Conservation (phyloP, 2,329 filamentous ascomycete genomes). For the Penicillium sp. region DNA sequence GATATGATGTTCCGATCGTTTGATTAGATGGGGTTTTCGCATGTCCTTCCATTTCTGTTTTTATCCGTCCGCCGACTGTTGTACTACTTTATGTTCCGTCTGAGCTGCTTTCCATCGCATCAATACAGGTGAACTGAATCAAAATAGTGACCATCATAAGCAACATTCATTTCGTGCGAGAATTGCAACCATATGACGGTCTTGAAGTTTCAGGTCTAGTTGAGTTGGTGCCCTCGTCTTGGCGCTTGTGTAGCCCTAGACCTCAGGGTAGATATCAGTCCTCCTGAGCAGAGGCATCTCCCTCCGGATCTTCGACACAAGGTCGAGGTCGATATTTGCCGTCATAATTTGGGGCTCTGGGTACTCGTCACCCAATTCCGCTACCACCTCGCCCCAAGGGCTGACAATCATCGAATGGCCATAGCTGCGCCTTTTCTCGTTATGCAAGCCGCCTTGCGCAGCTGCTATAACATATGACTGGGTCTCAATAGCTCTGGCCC, state of each 20-base stretch:
- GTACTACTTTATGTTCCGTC: conserved; percentile 23
- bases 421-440: conserved; percentile 76
- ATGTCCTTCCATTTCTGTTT: conserved; percentile 32
- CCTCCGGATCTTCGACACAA: conserved; percentile 54
- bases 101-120: conserved; percentile 22
- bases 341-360: conserved; percentile 50
- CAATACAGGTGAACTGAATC: conserved; percentile 21
- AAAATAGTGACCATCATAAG: conserved; percentile 15
- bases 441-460: conserved; percentile 76
- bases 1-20: conserved; percentile 34
- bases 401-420: conserved; percentile 83
- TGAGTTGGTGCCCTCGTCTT: neutral
- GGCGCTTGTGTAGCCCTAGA: conserved; percentile 27
- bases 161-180: conserved; percentile 2
- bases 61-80: conserved; percentile 24
- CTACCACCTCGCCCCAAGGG: conserved; percentile 79
- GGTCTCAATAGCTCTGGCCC: conserved; percentile 82
- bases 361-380: conserved; percentile 57
- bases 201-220: neutral
- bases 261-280: conserved; percentile 52
- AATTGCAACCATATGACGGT: neutral
- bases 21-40: conserved; percentile 38
- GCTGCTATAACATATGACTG: conserved; percentile 86
- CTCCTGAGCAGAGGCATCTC: conserved; percentile 61
- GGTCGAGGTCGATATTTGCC: conserved; percentile 57